A percentile compares a stretch with the other conserved stretches of the same genome.
These are phyloP conservation scores for Chalara sp. DNA, from an alignment of 2,329 filamentous ascomycete species.

Conservation along the genomic window DNA sequence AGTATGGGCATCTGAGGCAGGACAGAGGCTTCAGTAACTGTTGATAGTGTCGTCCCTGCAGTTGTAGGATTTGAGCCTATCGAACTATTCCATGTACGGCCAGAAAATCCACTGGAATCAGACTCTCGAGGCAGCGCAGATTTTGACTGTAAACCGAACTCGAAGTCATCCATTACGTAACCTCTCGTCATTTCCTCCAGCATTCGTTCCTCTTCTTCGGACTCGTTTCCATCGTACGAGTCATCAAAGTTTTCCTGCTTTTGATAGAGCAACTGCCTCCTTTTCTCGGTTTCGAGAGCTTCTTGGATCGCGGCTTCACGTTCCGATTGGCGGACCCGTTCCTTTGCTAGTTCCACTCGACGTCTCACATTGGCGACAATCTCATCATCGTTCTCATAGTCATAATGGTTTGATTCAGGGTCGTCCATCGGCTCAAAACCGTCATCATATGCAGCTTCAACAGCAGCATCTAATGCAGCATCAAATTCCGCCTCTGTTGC, in stretches of 20 bases:
- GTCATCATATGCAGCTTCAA: constrained; percentile 93
- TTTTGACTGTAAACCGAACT: constrained; percentile 63
- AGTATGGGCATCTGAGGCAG: constrained; percentile 21
- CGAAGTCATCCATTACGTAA: constrained; percentile 76
- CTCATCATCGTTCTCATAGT: constrained; percentile 36
- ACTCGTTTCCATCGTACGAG: constrained; percentile 57
- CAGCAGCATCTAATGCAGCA: constrained; percentile 86
- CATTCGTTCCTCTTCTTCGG: constrained; percentile 66
- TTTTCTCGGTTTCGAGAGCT: constrained; percentile 53
- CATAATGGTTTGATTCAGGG: constrained; percentile 12
- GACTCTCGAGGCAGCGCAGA: constrained; percentile 69
- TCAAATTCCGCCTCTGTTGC: constrained; percentile 87
- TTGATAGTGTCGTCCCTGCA: constrained; percentile 61
- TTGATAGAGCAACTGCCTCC: constrained; percentile 31
- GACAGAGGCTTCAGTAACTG: constrained; percentile 53
- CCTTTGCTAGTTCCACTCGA: constrained; percentile 69
- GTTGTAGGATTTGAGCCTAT: constrained; percentile 66
- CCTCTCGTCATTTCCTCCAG: constrained; percentile 84
- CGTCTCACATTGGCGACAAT: constrained; percentile 50
- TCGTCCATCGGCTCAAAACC: constrained; percentile 68
- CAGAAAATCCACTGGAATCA: constrained; percentile 73
- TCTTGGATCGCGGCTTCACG: constrained; percentile 57
- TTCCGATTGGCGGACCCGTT: constrained; percentile 68
- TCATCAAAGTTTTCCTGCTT: constrained; percentile 36
- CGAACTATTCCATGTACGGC: constrained; percentile 75